Conservation (phyloP, 345 rosid species). For the Eucalyptus cloeziana region DNA sequence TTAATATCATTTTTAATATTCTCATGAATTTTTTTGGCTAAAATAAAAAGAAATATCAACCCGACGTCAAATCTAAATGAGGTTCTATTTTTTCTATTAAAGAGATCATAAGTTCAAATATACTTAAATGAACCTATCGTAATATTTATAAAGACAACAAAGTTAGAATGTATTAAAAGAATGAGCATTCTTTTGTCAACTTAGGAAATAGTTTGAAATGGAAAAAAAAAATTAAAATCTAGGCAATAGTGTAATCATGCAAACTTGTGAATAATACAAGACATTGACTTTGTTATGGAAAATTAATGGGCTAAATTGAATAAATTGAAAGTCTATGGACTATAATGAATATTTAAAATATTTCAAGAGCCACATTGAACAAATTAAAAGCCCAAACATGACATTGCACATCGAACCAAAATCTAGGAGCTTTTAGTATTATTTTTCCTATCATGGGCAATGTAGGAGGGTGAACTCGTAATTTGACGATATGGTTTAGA, state of each 20-base stretch:
- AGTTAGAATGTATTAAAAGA: background rate
- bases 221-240: background rate
- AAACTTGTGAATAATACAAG: background rate
- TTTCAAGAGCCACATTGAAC: background rate
- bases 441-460: background rate
- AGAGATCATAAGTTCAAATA: background rate
- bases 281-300: background rate
- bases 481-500: background rate
- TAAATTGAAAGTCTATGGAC: background rate
- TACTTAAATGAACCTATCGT: background rate
- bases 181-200: background rate
- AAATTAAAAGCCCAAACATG: background rate
- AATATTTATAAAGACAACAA: background rate
- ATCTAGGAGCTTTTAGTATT: background rate
- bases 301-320: background rate
- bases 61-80: background rate
- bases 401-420: background rate
- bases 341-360: background rate
- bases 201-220: background rate
- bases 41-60: background rate
- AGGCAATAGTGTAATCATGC: background rate
- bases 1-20: background rate
- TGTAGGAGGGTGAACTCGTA: background rate
- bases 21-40: background rate
- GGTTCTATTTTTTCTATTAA: background rate